Evolutionary conservation across 176 grass and related monocot species (phyloP).

Genomic region (Echinochloa phyllopogon): DNA sequence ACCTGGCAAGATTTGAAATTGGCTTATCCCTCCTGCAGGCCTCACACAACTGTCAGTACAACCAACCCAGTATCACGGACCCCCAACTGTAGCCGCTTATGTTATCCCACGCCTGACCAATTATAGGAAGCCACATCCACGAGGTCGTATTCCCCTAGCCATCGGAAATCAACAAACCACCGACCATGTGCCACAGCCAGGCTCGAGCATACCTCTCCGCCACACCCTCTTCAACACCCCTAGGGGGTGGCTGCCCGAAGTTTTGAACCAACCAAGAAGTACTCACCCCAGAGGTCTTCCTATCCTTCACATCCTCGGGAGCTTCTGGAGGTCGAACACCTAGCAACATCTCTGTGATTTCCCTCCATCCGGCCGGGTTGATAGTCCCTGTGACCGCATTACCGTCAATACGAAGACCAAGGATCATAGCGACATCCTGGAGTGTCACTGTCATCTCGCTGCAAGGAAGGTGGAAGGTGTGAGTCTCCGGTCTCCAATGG

Average conservation of each 20-base stretch:
- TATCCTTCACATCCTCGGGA: rapidly evolving
- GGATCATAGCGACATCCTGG: background rate
- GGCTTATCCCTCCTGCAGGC: background rate
- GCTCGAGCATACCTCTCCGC: background rate
- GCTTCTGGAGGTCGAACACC: background rate
- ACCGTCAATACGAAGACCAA: background rate
- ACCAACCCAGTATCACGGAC: rapidly evolving
- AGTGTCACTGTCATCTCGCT: too few species aligned
- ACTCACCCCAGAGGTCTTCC: background rate
- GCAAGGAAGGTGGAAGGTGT: background rate
- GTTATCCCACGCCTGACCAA: background rate
- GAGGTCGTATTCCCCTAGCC: background rate
- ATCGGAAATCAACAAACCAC: background rate
- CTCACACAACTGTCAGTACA: background rate
- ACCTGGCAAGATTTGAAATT: background rate
- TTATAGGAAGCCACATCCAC: background rate
- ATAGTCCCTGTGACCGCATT: rapidly evolving
- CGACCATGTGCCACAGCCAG: background rate
- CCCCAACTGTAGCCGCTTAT: background rate
- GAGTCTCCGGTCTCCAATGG: background rate
- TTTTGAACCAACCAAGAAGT: background rate
- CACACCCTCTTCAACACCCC: rapidly evolving
- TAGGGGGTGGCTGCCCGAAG: background rate
- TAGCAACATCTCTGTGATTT: rapidly evolving
- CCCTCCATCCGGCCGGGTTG: rapidly evolving